Base-by-base conservation (phyloP, 2,329 filamentous ascomycete genomes). In the Alternaria sp. region DNA sequence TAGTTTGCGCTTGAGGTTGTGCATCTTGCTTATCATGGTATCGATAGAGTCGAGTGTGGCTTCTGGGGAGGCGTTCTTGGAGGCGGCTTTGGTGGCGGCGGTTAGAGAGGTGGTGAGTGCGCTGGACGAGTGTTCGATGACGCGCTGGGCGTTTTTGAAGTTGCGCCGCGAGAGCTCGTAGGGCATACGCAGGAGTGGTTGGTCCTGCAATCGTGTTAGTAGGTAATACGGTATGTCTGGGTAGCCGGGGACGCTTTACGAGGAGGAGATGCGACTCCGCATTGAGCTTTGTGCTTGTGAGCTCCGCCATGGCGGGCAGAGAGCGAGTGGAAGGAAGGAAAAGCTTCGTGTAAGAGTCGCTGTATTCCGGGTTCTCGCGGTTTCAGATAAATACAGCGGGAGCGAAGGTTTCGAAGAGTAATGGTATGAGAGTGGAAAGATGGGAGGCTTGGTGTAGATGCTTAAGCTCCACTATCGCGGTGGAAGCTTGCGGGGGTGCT, bases 101-200 rank as follows among this genome's bases (percentile, higher is more conserved):
- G 84, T 84, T 56, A 90, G 81, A 30, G 83, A 81, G 21, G 87
- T 85, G 73, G 88, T 89, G 67, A 93, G 81, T 52, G 85, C 84
- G 17, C 85, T 85, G 65, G 87, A 88, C 70, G 92, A 89, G 76
- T 90, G 90, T 77, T 95, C 92, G 78, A 93, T 88, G 67, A 88
- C 85, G 75, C 91, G 89, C 78, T 93, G 92, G 46, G 91, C 91
- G 4, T 90, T 89, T 74, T 97, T 96, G 82, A 98, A 96, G 82
- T 97, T 98, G 79, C 96, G 95, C 59, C 93, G 91, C 21, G 96
- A 90, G 61, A 97, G 91, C 79, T 98, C 96, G 81, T 95, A 91
- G 17, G 96, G 96, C 21, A 98, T 89, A 32, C 94, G 93, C 70
- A 99, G 89, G 69, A 98, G 91, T 5, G 95, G 91, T 87, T 98